A percentile compares a stretch with the other conserved stretches of the same genome.
Conservation (phyloP, 495 filamentous ascomycete genomes). For the Astrothelium subdiscretum region DNA sequence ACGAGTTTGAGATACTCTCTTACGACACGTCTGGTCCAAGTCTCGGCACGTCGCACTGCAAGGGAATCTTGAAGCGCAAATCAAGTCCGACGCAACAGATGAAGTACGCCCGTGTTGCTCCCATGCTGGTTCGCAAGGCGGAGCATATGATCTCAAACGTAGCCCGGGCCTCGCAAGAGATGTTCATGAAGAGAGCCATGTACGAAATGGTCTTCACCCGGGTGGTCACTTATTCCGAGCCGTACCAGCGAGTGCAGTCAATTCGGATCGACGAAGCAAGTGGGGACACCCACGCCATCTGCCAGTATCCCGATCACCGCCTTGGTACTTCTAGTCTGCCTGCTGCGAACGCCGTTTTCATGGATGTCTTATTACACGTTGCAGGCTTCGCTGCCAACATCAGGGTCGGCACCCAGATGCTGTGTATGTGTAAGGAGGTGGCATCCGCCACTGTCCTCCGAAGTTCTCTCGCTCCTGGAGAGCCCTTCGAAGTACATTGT, state of each 20-base stretch:
- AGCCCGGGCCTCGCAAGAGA: not conserved
- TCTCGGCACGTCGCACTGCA: constrained; percentile 1
- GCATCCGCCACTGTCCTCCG: constrained; percentile 1
- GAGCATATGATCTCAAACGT: not conserved
- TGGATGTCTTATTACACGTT: constrained; percentile 3
- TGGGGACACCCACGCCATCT: constrained; percentile 2
- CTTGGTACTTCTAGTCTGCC: constrained; percentile 1
- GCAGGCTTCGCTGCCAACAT: constrained; percentile 3
- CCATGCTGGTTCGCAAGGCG: not conserved
- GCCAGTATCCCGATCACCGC: not conserved
- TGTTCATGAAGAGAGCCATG: not conserved
- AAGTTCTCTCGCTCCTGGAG: constrained; percentile 2
- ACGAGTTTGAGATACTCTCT: constrained; percentile 1
- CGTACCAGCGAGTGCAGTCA: not conserved
- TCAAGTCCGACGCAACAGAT: not conserved
- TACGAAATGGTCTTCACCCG: constrained; percentile 3
- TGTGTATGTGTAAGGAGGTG: constrained; percentile 1
- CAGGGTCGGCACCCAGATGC: not conserved
- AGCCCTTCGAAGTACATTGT: constrained; percentile 1
- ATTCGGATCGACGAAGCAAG: not conserved
- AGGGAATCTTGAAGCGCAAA: constrained; percentile 1
- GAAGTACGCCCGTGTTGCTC: constrained; percentile 1
- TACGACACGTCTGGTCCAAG: not conserved
- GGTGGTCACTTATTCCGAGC: not conserved
- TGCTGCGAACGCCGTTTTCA: not conserved